Base-by-base conservation (phyloP, 495 filamentous ascomycete genomes). In the Rostrohypoxylon terebratum region DNA sequence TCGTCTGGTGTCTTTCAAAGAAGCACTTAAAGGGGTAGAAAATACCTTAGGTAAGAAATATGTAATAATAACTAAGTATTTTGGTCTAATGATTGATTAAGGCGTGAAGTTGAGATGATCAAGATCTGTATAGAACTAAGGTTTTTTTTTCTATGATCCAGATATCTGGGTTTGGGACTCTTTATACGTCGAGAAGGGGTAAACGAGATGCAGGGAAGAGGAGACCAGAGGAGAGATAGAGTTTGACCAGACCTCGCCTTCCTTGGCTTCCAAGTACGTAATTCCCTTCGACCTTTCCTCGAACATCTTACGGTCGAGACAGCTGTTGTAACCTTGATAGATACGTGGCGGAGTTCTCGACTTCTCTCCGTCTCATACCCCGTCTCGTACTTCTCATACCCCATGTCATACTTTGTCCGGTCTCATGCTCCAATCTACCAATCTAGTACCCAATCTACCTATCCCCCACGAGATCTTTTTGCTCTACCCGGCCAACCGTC, bases 151-250 rank as follows among this genome's bases (percentile, higher is more conserved):
- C n/a, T 5, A 13, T 25, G 3, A 67, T 34, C 21, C 48, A 42
- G 48, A 59, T 33, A 45, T 59, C 64, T n/a, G 59, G 71, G 71
- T 58, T 53, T 40, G 31, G 33, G 36, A 9, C 6, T 36, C 61
- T 73, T 73, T 65, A 55, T 73, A 73, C 50, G 65, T 34, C 44
- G 36, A 38, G 65, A 60, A 73, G 36, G 60, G 21, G 21, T 44
- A 34, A 50, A 53, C 34, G 3, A 28, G 21, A 40, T 65, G 7
- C 23, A 4, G 59, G 13, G 13, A 42, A 4, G 13, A 42, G 59
- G 53, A 36, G 42, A 42, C 60, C 45, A 68, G 45, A 23, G n/a
- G 28, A 28, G 65, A 54, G 38, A 63, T 50, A 53, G 48, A 36
- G 60, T 69, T 69, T 68, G 25, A 20, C 25, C 55, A 23, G 31